Evolutionary conservation across 306 rosid genomes (phyloP).

Genomic region (Cucurbita maxima): DNA sequence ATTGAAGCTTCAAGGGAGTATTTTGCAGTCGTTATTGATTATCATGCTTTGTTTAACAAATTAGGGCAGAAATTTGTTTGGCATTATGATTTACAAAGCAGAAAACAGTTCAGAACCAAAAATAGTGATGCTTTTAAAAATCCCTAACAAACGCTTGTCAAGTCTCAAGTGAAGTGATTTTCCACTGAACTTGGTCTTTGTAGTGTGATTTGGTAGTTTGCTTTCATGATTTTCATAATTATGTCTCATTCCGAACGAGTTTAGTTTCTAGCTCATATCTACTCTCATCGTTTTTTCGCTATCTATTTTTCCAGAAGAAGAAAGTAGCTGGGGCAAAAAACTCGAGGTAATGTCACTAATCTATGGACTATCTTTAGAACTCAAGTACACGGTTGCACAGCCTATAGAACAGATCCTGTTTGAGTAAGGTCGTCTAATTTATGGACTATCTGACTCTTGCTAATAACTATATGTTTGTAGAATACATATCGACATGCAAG

Average conservation of each 20-base stretch:
- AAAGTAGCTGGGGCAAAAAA: not conserved
- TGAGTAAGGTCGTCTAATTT: not conserved
- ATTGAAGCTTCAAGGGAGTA: not conserved
- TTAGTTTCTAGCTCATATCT: not conserved
- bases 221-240: not conserved
- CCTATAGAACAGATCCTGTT: too few relatives aligned
- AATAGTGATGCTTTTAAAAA: not conserved
- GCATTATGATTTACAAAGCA: not conserved
- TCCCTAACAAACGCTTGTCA: not conserved
- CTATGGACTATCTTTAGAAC: not conserved
- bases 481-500: not conserved
- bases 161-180: not conserved
- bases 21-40: not conserved
- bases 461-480: not conserved
- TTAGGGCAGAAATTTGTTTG: not conserved
- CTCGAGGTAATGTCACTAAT: not conserved
- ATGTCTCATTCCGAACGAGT: not conserved
- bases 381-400: too few relatives aligned
- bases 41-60: not conserved
- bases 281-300: not conserved
- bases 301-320: conserved; percentile 1
- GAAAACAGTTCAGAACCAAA: not conserved
- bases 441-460: not conserved
- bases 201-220: not conserved
- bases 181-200: not conserved